Evolutionary conservation across 768 basidiomycete species (phyloP), one percentile per base, ranked within the genome.

Genomic region (Leucocoprinus leucothites): DNA sequence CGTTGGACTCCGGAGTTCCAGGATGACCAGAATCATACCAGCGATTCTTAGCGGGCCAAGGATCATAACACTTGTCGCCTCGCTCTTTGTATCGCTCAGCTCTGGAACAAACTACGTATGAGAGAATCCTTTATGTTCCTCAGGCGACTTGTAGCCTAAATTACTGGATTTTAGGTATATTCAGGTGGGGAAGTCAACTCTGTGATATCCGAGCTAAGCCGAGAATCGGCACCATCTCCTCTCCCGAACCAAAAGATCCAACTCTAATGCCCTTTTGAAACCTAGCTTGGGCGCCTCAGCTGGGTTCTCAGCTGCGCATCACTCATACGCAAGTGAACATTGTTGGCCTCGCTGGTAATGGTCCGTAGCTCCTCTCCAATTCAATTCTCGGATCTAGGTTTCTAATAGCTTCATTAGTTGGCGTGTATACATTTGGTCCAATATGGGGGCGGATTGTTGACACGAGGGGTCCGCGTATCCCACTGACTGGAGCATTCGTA

Each of bases 281-380:
- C 51, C n/a, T n/a, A 86, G 93, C 91, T 18, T 97, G 94, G 66
- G 84, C 89, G 1, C 93, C 94, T 0, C 93, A 96, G 66, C 79
- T 96, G 3, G 90, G 89, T 1, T 71, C 84, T n/a, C 81, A 84
- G 38, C 79, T 96, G 16, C 74, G 78, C 44, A 81, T 95, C 48
- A 80, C 82, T 3, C 89, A 94, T 52, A 95, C 93, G 0, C 82
- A 89, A 55, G 74, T 92, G 34, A 95, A 96, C 61, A 67, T 94
- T 34, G 80, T 95, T 16, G 92, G 83, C 14, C 72, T 89, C n/a
- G 87, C 85, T 1, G 88, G 84, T n/a, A 91, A 87, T 61, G 65
- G 89, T 91, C 62, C 56, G 84, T 53, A n/a, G 14, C 19, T 41
- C 26, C 19, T 53, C 59, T 2, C 5, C 16, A 31, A 56, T 13